A percentile compares a stretch with the other conserved stretches of the same genome.
These are phyloP conservation scores for Mycena amicta DNA, from an alignment of 768 basidiomycete species.

Conservation along the genomic window DNA sequence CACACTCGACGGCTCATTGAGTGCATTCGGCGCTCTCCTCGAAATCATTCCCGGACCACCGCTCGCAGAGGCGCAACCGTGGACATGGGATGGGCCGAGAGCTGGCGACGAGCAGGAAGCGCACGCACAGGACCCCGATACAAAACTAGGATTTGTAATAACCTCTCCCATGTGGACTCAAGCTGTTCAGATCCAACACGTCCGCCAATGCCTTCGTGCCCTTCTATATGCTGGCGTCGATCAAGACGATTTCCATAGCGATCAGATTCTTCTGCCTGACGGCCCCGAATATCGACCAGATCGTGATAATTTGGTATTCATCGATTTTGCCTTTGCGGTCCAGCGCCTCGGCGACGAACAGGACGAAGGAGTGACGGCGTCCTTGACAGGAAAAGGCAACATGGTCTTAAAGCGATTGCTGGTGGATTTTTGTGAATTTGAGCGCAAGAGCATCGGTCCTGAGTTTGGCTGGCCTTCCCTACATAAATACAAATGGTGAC, in stretches of 20 bases:
- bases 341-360: not conserved
- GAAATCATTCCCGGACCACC: not conserved
- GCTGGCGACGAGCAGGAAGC: not conserved
- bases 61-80: not conserved
- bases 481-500: no score
- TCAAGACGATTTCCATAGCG: not conserved
- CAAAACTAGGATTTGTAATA: no score
- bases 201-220: not conserved
- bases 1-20: not conserved
- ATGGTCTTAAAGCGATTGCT: no score
- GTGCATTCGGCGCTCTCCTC: not conserved
- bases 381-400: no score
- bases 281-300: not conserved
- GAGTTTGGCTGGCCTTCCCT: no score
- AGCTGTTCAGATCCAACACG: no score
- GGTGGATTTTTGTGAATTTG: no score
- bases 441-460: no score
- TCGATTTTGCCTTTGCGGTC: not conserved
- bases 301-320: not conserved
- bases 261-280: not conserved
- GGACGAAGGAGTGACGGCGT: no score
- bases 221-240: not conserved
- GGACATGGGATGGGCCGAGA: not conserved
- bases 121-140: no score
- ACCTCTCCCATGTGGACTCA: no score